These are phyloP conservation scores for Xylaria sp. DNA, from an alignment of 2,329 filamentous ascomycete genomes.

Conservation along the genomic window DNA sequence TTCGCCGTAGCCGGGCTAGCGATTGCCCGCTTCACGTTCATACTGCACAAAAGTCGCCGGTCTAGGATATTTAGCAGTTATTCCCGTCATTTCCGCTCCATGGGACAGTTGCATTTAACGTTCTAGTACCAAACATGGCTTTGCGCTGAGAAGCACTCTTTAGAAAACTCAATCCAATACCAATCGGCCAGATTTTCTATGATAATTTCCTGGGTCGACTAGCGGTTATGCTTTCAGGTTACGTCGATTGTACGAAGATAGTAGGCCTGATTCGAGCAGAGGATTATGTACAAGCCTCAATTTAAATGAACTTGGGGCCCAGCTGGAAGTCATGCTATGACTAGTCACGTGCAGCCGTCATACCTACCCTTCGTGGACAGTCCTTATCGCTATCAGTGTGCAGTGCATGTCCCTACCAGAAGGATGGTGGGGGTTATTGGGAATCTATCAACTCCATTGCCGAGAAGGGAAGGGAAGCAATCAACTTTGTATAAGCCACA, in stretches of 20 bases:
- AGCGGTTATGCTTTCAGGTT: too few relatives aligned
- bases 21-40: neutral
- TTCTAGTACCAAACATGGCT: too few relatives aligned
- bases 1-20: neutral
- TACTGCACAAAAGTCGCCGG: neutral
- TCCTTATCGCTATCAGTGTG: constrained; percentile 1
- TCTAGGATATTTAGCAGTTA: neutral
- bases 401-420: neutral
- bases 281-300: too few relatives aligned
- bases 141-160: too few relatives aligned
- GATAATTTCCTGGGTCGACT: too few relatives aligned
- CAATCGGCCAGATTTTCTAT: too few relatives aligned
- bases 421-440: constrained; percentile 18
- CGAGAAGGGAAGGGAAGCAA: neutral
- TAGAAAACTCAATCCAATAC: too few relatives aligned
- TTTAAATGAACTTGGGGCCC: too few relatives aligned
- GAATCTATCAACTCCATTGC: neutral
- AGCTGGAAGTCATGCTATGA: too few relatives aligned
- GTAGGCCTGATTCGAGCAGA: too few relatives aligned
- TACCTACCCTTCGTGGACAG: constrained; percentile 8
- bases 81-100: neutral
- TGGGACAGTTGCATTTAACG: neutral
- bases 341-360: constrained; percentile 17
- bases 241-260: too few relatives aligned
- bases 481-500: neutral